A percentile compares a stretch with the other conserved stretches of the same genome.
These are phyloP conservation scores for Suhomyces sp. DNA, from an alignment of 805 yeast genomes.

Conservation along the genomic window DNA sequence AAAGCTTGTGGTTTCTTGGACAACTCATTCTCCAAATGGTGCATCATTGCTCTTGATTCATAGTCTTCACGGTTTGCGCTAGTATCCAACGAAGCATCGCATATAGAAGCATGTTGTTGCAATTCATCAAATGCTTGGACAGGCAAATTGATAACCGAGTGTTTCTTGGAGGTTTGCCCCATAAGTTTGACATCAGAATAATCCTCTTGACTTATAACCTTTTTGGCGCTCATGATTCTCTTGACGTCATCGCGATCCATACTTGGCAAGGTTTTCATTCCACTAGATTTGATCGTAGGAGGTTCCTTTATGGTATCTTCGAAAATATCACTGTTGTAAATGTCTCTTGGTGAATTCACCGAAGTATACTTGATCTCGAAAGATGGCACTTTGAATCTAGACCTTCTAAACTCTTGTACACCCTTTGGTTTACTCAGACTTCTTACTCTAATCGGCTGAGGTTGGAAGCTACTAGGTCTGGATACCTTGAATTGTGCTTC, in stretches of 20 bases:
- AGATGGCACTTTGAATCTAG: constrained; percentile 41
- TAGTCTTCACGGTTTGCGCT: neutral
- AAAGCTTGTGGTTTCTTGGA: constrained; percentile 29
- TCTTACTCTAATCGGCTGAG: neutral
- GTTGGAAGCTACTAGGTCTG: constrained; percentile 2
- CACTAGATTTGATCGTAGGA: constrained; percentile 43
- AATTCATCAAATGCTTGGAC: constrained; percentile 24
- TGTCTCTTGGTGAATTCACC: constrained; percentile 34
- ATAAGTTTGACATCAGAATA: constrained; percentile 33
- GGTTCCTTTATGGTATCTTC: constrained; percentile 25
- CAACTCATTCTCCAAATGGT: constrained; percentile 40
- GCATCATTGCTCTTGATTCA: constrained; percentile 14
- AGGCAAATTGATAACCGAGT: constrained; percentile 26
- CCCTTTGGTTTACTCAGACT: neutral
- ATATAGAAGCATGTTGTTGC: constrained; percentile 34
- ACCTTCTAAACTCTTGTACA: constrained; percentile 8
- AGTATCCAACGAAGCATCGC: constrained; percentile 17
- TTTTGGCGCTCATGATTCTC: constrained; percentile 35
- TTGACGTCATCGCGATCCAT: constrained; percentile 47
- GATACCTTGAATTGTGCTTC: constrained; percentile 3
- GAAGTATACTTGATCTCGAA: constrained; percentile 41
- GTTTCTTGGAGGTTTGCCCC: constrained; percentile 20
- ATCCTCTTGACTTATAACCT: constrained; percentile 40
- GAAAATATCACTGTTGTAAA: constrained; percentile 40
- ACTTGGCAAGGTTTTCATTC: constrained; percentile 49